phyloP scores from a whole-genome alignment of 805 yeast species.

The Wickerhamiella cacticola region DNA sequence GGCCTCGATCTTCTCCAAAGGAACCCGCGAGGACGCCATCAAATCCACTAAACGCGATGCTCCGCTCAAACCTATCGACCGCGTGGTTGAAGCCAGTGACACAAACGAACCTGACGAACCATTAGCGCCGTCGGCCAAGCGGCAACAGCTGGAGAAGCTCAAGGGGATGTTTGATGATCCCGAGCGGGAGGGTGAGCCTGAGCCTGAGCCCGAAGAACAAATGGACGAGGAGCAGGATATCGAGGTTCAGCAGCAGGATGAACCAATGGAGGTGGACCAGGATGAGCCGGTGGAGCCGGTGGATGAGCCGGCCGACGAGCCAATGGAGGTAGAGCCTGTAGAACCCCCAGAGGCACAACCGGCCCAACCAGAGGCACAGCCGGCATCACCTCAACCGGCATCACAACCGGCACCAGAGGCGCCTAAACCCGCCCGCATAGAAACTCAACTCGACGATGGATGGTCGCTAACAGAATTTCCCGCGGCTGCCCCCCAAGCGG shows the following conservation, averaged over 20 bases:
- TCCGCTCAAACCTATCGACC: neutral
- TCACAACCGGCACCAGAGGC: too few species aligned
- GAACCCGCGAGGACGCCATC: conserved; percentile 3
- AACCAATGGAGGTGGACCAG: neutral
- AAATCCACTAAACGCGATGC: neutral
- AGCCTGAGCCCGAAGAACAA: neutral
- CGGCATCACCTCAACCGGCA: too few species aligned
- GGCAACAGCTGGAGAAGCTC: conserved; percentile 6
- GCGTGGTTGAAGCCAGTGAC: neutral
- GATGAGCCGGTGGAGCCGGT: too few species aligned
- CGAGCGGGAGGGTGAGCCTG: neutral
- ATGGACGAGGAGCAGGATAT: neutral
- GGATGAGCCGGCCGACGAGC: too few species aligned
- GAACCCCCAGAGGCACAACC: too few species aligned
- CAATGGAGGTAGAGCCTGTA: too few species aligned
- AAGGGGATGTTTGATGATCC: conserved; percentile 1
- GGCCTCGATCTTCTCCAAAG: neutral
- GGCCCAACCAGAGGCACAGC: too few species aligned
- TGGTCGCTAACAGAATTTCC: neutral
- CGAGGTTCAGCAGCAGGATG: neutral
- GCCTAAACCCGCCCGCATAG: too few species aligned
- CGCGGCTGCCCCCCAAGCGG: neutral
- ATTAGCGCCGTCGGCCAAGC: neutral
- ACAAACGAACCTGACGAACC: neutral
- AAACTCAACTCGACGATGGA: neutral